These are phyloP conservation scores for Citrullus colocynthis DNA, from an alignment of 306 rosid genomes.

Conservation along the genomic window DNA sequence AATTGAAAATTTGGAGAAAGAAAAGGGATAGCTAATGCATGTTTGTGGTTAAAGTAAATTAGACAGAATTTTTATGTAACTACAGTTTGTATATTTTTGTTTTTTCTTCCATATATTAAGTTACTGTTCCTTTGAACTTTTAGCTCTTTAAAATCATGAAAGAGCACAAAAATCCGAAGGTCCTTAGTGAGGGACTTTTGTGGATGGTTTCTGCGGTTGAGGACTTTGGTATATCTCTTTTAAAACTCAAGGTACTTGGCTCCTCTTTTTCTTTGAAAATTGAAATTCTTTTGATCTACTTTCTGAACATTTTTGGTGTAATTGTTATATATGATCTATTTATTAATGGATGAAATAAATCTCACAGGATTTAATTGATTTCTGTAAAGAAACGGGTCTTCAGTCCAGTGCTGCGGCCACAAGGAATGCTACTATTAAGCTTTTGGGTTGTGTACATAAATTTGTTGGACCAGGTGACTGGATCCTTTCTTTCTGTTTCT, in stretches of 20 bases:
- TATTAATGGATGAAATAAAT: not conserved
- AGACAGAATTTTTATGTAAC: not conserved
- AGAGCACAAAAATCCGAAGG: constrained; percentile 99
- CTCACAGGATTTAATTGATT: constrained; percentile 85
- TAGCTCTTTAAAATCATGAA: constrained; percentile 88
- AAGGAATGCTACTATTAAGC: constrained; percentile 86
- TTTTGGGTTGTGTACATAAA: constrained; percentile 84
- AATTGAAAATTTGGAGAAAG: too few species aligned
- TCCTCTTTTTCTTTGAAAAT: not conserved
- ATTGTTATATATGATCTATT: not conserved
- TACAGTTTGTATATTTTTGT: not conserved
- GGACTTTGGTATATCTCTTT: constrained; percentile 75
- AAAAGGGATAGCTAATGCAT: too few species aligned
- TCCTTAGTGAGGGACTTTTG: constrained; percentile 85
- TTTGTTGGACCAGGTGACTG: constrained; percentile 97
- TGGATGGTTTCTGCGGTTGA: constrained; percentile 99
- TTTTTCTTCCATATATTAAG: not conserved
- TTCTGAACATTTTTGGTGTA: not conserved
- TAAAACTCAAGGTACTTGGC: constrained; percentile 74
- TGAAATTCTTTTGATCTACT: not conserved
- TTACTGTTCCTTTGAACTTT: not conserved
- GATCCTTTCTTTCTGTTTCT: not conserved
- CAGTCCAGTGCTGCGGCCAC: constrained; percentile 97
- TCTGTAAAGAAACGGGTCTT: constrained; percentile 85
- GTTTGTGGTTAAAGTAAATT: not conserved